Evolutionary conservation across 2,329 filamentous ascomycete species (phyloP), one percentile per base, ranked within the genome.

Genomic region (Cladosporium sp.): DNA sequence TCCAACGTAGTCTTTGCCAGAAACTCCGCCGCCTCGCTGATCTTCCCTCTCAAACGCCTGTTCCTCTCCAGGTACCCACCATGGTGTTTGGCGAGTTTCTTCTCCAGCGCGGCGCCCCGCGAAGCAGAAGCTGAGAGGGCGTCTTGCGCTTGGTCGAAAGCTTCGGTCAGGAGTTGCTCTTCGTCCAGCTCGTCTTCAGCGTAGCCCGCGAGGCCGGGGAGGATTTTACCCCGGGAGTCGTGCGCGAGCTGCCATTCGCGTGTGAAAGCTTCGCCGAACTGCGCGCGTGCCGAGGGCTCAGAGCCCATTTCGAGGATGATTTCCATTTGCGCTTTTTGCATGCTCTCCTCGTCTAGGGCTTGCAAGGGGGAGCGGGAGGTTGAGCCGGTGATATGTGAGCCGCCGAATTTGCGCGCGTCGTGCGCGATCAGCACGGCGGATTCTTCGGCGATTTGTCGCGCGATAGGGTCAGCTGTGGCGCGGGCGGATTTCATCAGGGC

Each of bases 21-120:
- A 2, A 86, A 86, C 17, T 83, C 80, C 20, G 83, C 81, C 1
- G 89, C 88, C 57, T 90, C 87, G 15, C 72, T 70, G 55, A 95
- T 88, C 73, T 96, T 97, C 54, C 84, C 80, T 18, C 83, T 81
- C 20, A 99, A 78, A 59, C 82, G 84, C 68, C 90, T 90, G 29
- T 89, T 84, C 27, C 93, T 86, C 59, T 90, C 84, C 67, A 91
- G 85, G 71, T 99, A 99, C 12, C 93, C 93, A 19, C 91, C 91
- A 2, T 95, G 82, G 61, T 93, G 85, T 48, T 95, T 77, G 0
- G 79, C 77, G n/a, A 99, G 80, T 70, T 93, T 96, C 80, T 96
- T 96, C 71, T 97, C 91, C 1, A 95, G 75, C 69, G 92, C 95
- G 65, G 89, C 89, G 48, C 88, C 88, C 51, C 85, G 80, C 60